Percentiles rank a stretch among this genome's conserved stretches.
These are phyloP conservation scores for Delitschia confertaspora DNA, from an alignment of 495 filamentous ascomycete species.

Conservation along the genomic window DNA sequence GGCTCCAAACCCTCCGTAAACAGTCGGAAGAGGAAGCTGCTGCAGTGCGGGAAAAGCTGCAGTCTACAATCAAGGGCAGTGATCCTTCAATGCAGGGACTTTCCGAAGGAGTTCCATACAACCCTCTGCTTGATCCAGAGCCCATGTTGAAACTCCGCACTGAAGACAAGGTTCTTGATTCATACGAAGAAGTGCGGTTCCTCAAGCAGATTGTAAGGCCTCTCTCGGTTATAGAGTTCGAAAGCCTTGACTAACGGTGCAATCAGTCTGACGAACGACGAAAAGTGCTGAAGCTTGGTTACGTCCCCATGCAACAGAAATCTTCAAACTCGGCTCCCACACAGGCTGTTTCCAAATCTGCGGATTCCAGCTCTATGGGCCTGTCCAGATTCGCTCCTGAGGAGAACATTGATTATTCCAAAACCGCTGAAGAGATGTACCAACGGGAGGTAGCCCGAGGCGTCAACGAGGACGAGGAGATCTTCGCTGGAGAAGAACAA, in stretches of 20 bases:
- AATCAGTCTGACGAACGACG: constrained; percentile 53
- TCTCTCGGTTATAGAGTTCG: background rate
- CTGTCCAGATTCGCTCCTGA: constrained; percentile 65
- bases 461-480: constrained; percentile 88
- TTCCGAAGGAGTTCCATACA: constrained; percentile 1
- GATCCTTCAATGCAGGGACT: background rate
- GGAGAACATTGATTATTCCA: constrained; percentile 78
- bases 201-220: constrained; percentile 48
- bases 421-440: constrained; percentile 83
- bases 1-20: constrained; percentile 56
- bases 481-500: constrained; percentile 85
- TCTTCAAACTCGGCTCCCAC: constrained; percentile 30
- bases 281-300: constrained; percentile 59
- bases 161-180: constrained; percentile 59
- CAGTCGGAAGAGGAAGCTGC: constrained; percentile 66
- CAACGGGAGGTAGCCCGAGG: constrained; percentile 90
- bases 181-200: constrained; percentile 54
- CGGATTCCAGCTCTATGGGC: constrained; percentile 39
- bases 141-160: constrained; percentile 57
- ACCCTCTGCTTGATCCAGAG: constrained; percentile 53
- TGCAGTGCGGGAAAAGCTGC: constrained; percentile 49
- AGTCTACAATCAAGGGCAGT: constrained; percentile 24
- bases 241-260: background rate
- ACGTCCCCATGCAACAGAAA: constrained; percentile 50
- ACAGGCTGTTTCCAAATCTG: constrained; percentile 28